Conservation (phyloP, 2,329 filamentous ascomycete species). For the Hortaea werneckii region DNA sequence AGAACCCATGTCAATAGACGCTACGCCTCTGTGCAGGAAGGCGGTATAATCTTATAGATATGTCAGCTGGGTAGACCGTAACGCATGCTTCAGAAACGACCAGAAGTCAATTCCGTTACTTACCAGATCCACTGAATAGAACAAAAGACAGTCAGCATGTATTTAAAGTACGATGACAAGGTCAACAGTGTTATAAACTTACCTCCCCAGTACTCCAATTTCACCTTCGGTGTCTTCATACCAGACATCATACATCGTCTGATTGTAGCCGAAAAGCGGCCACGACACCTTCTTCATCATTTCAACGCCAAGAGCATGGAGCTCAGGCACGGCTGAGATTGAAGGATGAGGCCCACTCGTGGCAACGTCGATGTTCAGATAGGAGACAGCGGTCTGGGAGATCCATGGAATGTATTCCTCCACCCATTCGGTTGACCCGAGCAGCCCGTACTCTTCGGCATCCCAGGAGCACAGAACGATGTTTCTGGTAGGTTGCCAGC, state of each 20-base stretch:
- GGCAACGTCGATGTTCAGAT: constrained; percentile 77
- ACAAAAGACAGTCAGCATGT: constrained; percentile 27
- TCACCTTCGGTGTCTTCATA: constrained; percentile 53
- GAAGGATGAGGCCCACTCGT: constrained; percentile 54
- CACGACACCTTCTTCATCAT: no score
- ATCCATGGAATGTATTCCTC: constrained; percentile 84
- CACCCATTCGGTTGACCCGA: constrained; percentile 88
- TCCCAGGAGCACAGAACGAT: constrained; percentile 73
- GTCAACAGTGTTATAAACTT: no score
- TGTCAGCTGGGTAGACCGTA: no score
- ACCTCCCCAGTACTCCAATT: constrained; percentile 51
- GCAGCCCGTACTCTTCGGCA: constrained; percentile 68
- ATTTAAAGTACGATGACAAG: constrained; percentile 46
- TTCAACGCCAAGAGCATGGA: constrained; percentile 26
- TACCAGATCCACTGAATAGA: no score
- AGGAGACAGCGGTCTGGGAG: constrained; percentile 60
- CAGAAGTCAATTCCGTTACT: no score
- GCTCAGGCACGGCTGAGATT: constrained; percentile 61
- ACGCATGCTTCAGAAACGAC: no score
- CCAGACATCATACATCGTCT: constrained; percentile 59
- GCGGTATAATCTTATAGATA: constrained; percentile 36
- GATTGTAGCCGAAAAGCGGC: constrained; percentile 33
- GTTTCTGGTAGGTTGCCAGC: constrained; percentile 79
- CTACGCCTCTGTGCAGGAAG: constrained; percentile 43
- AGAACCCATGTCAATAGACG: constrained; percentile 40